Percentiles rank a stretch among this genome's conserved stretches.
These are phyloP conservation scores for Xylaria sp. DNA, from an alignment of 2,329 filamentous ascomycete species.

Conservation along the genomic window DNA sequence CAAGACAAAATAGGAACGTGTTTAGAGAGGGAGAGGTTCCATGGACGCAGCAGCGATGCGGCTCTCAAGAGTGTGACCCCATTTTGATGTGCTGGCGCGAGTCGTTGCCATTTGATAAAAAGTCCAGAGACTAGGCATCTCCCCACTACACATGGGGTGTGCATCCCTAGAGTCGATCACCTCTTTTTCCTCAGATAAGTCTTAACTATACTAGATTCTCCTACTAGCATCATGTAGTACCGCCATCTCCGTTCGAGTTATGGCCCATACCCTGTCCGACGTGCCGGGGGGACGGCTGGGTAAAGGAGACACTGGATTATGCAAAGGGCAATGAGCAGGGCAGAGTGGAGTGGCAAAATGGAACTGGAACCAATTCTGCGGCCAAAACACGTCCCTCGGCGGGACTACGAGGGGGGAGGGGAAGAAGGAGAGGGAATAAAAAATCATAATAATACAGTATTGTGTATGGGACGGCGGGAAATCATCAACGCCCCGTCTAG, in stretches of 20 bases:
- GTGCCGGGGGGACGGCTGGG: constrained; percentile 47
- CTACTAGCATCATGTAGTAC: constrained; percentile 46
- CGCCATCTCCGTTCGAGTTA: constrained; percentile 45
- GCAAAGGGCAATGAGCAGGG: constrained; percentile 51
- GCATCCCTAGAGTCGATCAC: constrained; percentile 61
- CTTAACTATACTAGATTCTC: constrained; percentile 48
- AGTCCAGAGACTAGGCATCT: constrained; percentile 71
- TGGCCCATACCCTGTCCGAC: constrained; percentile 48
- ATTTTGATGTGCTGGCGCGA: constrained; percentile 92
- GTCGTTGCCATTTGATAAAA: constrained; percentile 83
- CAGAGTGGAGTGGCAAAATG: constrained; percentile 60
- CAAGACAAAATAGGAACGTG: constrained; percentile 50
- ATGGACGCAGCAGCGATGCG: constrained; percentile 72
- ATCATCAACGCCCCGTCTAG: constrained; percentile 40
- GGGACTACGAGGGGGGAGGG: constrained; percentile 43
- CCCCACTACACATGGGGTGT: constrained; percentile 66
- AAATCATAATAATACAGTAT: constrained; percentile 36
- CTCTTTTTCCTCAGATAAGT: constrained; percentile 55
- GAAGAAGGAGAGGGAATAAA: constrained; percentile 35
- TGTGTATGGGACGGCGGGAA: constrained; percentile 32
- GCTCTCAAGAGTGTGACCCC: constrained; percentile 74
- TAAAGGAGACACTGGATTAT: constrained; percentile 52
- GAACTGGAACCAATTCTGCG: constrained; percentile 52
- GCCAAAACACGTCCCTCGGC: constrained; percentile 54
- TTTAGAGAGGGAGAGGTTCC: constrained; percentile 55